Evolutionary conservation across 345 rosid genomes (phyloP).

Genomic region (Lepidium didymum): DNA sequence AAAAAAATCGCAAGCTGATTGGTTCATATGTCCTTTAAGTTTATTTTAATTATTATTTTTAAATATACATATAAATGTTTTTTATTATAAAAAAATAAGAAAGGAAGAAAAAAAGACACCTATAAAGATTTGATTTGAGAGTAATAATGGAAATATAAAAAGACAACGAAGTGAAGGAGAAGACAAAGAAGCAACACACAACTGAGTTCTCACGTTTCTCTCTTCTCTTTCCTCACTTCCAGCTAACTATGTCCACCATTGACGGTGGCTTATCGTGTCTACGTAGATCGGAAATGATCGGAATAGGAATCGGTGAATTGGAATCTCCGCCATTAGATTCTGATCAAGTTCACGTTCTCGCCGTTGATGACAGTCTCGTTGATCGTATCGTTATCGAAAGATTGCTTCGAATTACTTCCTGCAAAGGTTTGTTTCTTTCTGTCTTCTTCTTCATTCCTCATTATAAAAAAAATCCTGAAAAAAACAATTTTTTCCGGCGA

Average conservation of each 20-base stretch:
- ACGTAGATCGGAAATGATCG: slow-evolving; percentile 39
- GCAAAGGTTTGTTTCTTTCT: slow-evolving; percentile 47
- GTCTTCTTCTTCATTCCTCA: not conserved
- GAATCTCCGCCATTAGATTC: slow-evolving; percentile 37
- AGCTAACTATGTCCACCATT: slow-evolving; percentile 11
- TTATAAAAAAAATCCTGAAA: not conserved
- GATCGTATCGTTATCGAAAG: slow-evolving; percentile 88
- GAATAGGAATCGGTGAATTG: slow-evolving; percentile 25
- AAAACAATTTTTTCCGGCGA: not conserved
- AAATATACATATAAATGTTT: not conserved
- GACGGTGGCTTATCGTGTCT: slow-evolving; percentile 43
- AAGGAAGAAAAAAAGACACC: not conserved
- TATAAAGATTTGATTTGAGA: not conserved
- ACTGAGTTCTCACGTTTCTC: not conserved
- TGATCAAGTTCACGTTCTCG: slow-evolving; percentile 72
- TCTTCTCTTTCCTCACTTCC: not conserved
- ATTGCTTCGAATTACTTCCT: slow-evolving; percentile 63
- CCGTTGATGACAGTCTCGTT: slow-evolving; percentile 84
- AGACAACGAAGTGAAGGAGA: not conserved
- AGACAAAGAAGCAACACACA: not conserved
- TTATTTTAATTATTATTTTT: too few species aligned
- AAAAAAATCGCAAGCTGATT: too few species aligned
- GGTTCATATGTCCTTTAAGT: too few species aligned
- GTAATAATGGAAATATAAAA: not conserved
- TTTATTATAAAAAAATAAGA: not conserved